Conservation (phyloP, 2,329 filamentous ascomycete genomes). For the Ophiocordyceps camponoti-floridani region DNA sequence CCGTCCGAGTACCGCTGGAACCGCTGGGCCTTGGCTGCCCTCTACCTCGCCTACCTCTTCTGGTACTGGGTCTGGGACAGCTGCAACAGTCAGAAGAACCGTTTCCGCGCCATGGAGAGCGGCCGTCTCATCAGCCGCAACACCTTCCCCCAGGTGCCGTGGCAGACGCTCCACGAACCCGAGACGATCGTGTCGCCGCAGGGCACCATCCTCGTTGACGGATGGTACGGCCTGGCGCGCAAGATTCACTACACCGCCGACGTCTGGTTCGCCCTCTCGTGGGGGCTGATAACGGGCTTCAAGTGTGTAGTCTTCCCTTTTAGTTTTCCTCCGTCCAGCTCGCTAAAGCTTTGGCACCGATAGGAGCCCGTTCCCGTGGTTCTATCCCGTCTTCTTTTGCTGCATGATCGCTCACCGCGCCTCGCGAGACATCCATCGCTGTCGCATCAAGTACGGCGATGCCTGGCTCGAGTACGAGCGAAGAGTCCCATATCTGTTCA, state of each 20-base stretch:
- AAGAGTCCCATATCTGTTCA: constrained; percentile 67
- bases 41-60: constrained; percentile 59
- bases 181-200: constrained; percentile 55
- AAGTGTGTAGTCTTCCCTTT: constrained; percentile 10
- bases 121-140: constrained; percentile 53
- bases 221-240: constrained; percentile 64
- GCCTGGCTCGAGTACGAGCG: constrained; percentile 67
- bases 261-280: constrained; percentile 28
- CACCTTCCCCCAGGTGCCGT: constrained; percentile 81
- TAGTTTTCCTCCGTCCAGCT: neutral
- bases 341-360: constrained; percentile 2
- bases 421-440: constrained; percentile 57
- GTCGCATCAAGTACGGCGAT: constrained; percentile 64
- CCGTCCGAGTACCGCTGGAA: constrained; percentile 66
- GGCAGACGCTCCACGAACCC: constrained; percentile 68
- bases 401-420: constrained; percentile 71
- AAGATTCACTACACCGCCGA: constrained; percentile 38
- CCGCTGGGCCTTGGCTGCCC: constrained; percentile 40
- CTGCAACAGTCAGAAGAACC: constrained; percentile 84
- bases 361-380: constrained; percentile 70
- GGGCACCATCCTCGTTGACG: constrained; percentile 64
- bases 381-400: constrained; percentile 71
- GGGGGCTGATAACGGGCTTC: constrained; percentile 34
- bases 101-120: constrained; percentile 65
- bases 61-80: constrained; percentile 90